Base-by-base conservation (phyloP, 2,329 filamentous ascomycete species). In the Calonectria pteridis region DNA sequence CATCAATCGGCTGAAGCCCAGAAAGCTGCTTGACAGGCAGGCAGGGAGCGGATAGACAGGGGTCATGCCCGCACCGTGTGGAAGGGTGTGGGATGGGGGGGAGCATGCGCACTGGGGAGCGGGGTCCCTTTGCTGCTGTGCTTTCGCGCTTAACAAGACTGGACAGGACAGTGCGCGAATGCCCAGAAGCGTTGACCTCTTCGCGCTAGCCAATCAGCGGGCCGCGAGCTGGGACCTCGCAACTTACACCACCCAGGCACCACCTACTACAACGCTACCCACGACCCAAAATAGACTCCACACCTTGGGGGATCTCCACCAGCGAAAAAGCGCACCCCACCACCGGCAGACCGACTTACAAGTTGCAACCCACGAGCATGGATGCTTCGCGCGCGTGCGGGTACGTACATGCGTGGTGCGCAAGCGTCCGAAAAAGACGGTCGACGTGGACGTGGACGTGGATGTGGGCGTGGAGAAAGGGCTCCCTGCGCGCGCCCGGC, bases 1-100 rank as follows among this genome's bases (percentile, higher is more conserved):
- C 82, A 83, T 75, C 78, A 69, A 80, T 69, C 70, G 75, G 73
- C 75, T 66, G 71, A 73, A 78, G 76, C 79, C 78, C 77, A 82
- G 80, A 81, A 78, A 37, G 51, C 37, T 67, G 68, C 72, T 77
- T 78, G 75, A 73, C 73, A 49, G 49, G 49, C 70, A 62, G 35
- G 53, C 40, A 58, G 49, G 63, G 58, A 16, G 35, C 10, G 23
- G 31, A 31, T 23, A 70, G 67, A 55, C 62, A 59, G 46, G 55
- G 51, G 40, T 35, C n/a, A 20, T 55, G 40, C 62, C 49, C 20
- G 62, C 53, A 73, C 63, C 23, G 72, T 69, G 77, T 69, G 72
- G 58, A 59, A 50, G 43, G 69, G 31, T n/a, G n/a, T n/a, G n/a
- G n/a, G n/a, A n/a, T n/a, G 23, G 29, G 49, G 46, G 16, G 4